Evolutionary conservation across 345 rosid species (phyloP).

Genomic region (Heritiera littoralis): DNA sequence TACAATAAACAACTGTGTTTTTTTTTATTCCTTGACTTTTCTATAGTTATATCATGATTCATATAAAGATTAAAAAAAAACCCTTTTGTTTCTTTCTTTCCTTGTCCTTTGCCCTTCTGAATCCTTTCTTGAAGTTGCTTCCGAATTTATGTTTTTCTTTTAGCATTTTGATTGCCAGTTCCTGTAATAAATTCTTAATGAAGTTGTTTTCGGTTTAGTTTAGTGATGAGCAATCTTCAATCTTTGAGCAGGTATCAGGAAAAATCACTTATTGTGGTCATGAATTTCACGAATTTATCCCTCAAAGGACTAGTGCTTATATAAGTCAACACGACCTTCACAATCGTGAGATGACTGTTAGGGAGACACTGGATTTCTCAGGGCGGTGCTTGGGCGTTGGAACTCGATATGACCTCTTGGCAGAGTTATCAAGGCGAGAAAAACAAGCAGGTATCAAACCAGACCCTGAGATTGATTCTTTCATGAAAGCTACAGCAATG

Average conservation of each 20-base stretch:
- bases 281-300: slow-evolving; percentile 48
- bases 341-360: slow-evolving; percentile 63
- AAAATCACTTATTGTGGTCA: slow-evolving; percentile 55
- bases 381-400: slow-evolving; percentile 66
- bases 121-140: no score
- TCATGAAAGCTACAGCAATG: slow-evolving; percentile 62
- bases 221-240: neutral
- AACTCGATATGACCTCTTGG: slow-evolving; percentile 43
- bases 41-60: no score
- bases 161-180: neutral
- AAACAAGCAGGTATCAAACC: slow-evolving; percentile 54
- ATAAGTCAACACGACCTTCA: slow-evolving; percentile 69
- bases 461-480: slow-evolving; percentile 64
- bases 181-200: no score
- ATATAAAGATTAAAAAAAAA: no score
- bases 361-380: slow-evolving; percentile 61
- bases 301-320: slow-evolving; percentile 64
- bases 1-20: no score
- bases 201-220: neutral
- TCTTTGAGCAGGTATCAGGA: slow-evolving; percentile 43
- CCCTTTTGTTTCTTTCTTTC: no score
- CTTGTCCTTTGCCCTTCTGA: no score
- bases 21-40: no score
- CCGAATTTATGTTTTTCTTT: no score
- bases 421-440: slow-evolving; percentile 52